Evolutionary conservation across 1,284 basidiomycete genomes (phyloP).

Genomic region (Trichosporon ovoides): DNA sequence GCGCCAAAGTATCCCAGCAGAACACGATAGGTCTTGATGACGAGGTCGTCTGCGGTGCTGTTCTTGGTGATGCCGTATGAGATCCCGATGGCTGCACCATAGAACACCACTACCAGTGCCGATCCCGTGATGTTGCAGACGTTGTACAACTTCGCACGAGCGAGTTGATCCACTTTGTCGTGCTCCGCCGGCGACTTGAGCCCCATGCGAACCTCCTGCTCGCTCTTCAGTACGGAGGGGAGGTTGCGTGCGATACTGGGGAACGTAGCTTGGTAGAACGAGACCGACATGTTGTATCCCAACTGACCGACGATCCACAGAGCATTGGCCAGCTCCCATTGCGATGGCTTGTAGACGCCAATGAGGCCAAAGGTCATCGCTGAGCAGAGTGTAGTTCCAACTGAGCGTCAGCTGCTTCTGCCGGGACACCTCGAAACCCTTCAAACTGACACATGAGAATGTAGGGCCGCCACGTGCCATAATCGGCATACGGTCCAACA

Average conservation of each 20-base stretch:
- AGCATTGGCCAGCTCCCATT: conserved; percentile 20
- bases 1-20: conserved; percentile 18
- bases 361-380: conserved; percentile 12
- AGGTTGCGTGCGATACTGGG: conserved; percentile 18
- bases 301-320: conserved; percentile 15
- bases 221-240: conserved; percentile 17
- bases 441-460: conserved; percentile 17
- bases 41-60: background rate
- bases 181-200: conserved; percentile 19
- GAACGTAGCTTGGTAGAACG: conserved; percentile 22
- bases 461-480: conserved; percentile 21
- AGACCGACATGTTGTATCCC: conserved; percentile 10
- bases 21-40: conserved; percentile 12
- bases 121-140: conserved; percentile 9
- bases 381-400: background rate
- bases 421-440: too few species aligned
- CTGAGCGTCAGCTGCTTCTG: background rate
- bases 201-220: conserved; percentile 14
- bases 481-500: conserved; percentile 22
- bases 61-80: conserved; percentile 12
- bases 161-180: conserved; percentile 15
- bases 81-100: conserved; percentile 11
- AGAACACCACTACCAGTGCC: conserved; percentile 15
- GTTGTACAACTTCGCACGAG: conserved; percentile 23
- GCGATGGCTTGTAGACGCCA: conserved; percentile 12